Evolutionary conservation across 1,284 basidiomycete species (phyloP).

Genomic region (Sporisorium scitamineum): DNA sequence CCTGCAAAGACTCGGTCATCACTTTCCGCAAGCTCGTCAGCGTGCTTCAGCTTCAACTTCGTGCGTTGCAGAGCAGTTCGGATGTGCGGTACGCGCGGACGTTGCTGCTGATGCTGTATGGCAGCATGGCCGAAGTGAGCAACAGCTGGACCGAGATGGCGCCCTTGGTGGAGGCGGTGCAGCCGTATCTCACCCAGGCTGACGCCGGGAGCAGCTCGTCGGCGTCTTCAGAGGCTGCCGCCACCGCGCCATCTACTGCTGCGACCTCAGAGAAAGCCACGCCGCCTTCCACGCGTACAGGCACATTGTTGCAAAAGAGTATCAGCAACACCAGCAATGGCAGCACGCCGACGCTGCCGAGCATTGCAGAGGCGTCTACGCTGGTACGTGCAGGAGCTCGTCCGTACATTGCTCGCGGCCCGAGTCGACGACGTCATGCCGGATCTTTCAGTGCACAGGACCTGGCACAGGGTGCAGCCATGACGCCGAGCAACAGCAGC

Average conservation of each 20-base stretch:
- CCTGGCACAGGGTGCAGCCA: slow-evolving; percentile 56
- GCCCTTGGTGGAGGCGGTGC: slow-evolving; percentile 79
- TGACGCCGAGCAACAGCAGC: slow-evolving; percentile 40
- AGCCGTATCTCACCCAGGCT: slow-evolving; percentile 52
- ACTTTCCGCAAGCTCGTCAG: slow-evolving; percentile 88
- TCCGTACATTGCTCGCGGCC: slow-evolving; percentile 30
- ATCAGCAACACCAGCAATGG: slow-evolving; percentile 27
- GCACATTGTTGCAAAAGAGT: slow-evolving; percentile 29
- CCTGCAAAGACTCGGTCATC: slow-evolving; percentile 85
- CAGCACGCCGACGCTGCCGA: slow-evolving; percentile 45
- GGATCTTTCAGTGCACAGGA: slow-evolving; percentile 65
- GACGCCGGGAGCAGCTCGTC: slow-evolving; percentile 19
- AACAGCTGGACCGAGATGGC: slow-evolving; percentile 85
- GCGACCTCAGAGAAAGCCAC: slow-evolving; percentile 12
- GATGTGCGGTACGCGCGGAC: slow-evolving; percentile 90
- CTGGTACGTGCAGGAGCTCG: slow-evolving; percentile 36
- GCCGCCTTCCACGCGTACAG: slow-evolving; percentile 28
- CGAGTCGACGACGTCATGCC: slow-evolving; percentile 52
- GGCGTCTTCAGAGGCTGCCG: slow-evolving; percentile 12
- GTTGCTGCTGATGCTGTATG: slow-evolving; percentile 88
- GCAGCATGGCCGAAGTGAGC: slow-evolving; percentile 87
- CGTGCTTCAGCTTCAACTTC: slow-evolving; percentile 84
- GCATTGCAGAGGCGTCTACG: slow-evolving; percentile 60
- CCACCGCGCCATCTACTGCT: neutral
- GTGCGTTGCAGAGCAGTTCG: slow-evolving; percentile 76